These are phyloP conservation scores for Colletotrichum graminicola DNA, from an alignment of 2,329 filamentous ascomycete species.

Conservation along the genomic window DNA sequence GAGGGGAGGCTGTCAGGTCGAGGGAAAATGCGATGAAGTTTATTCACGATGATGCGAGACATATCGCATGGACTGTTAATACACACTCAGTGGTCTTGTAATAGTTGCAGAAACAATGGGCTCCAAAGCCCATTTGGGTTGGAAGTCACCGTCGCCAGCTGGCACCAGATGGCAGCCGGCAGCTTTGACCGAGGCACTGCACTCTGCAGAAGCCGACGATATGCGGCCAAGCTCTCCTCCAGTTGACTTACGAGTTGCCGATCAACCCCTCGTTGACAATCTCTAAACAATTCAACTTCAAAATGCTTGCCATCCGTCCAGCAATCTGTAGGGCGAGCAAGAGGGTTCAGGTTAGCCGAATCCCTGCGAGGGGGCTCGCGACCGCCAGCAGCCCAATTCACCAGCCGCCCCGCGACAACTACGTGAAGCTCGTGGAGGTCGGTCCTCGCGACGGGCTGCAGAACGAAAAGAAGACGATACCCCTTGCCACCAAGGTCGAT, in stretches of 20 bases:
- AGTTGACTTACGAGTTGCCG: constrained; percentile 18
- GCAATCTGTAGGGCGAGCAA: constrained; percentile 56
- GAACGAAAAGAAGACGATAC: constrained; percentile 81
- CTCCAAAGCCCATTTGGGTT: background rate
- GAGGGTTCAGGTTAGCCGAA: constrained; percentile 47
- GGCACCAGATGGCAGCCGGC: background rate
- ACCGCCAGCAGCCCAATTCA: constrained; percentile 51
- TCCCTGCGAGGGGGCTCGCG: constrained; percentile 54
- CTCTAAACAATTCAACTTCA: constrained; percentile 12
- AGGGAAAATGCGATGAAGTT: too few species aligned
- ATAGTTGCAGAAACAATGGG: background rate
- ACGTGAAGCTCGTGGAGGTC: constrained; percentile 80
- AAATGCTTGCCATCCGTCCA: constrained; percentile 54
- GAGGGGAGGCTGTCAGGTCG: too few species aligned
- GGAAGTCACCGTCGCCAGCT: background rate
- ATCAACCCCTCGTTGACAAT: constrained; percentile 22
- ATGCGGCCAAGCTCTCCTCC: constrained; percentile 37
- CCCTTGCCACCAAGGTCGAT: constrained; percentile 80
- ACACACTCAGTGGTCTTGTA: background rate
- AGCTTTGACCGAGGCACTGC: constrained; percentile 17
- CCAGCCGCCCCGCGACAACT: constrained; percentile 53
- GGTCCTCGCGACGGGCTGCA: constrained; percentile 89
- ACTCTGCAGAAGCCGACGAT: constrained; percentile 36
- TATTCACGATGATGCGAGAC: background rate
- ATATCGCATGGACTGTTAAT: background rate